Evolutionary conservation across 257 asterid species (phyloP).

Genomic region (Coffea canephora): DNA sequence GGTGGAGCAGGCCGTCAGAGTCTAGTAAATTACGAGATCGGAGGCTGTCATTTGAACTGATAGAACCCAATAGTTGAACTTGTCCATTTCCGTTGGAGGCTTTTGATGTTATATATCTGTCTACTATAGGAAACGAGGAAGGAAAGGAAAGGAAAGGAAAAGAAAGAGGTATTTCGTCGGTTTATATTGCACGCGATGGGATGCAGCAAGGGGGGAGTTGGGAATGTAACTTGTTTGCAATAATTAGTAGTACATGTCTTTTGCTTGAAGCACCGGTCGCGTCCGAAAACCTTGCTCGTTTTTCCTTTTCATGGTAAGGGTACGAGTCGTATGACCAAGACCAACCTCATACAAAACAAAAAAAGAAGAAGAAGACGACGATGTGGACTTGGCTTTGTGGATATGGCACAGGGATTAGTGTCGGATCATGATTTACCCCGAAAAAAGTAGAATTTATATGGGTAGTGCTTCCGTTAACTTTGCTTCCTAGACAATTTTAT

Average conservation of each 20-base stretch:
- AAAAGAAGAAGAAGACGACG: background rate
- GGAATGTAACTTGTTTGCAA: background rate
- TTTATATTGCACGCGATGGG: too few species aligned
- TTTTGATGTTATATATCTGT: background rate
- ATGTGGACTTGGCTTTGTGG: background rate
- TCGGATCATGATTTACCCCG: background rate
- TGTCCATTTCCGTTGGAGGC: background rate
- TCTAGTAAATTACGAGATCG: too few species aligned
- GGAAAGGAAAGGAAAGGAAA: too few species aligned
- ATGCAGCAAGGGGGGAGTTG: too few species aligned
- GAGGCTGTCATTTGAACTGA: background rate
- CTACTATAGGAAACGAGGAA: background rate
- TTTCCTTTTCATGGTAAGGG: background rate
- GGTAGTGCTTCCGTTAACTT: background rate
- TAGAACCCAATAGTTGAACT: background rate
- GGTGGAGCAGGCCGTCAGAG: background rate
- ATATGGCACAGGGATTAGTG: too few species aligned
- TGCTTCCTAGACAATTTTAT: conserved; percentile 21
- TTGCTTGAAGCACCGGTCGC: background rate
- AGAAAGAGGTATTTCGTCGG: too few species aligned
- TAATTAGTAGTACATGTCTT: background rate
- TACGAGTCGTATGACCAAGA: too few species aligned
- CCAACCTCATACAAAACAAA: background rate
- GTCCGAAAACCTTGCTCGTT: background rate
- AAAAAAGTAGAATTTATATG: conserved; percentile 4